Conservation (phyloP, 2,329 filamentous ascomycete genomes). For the Penicillium expansum region DNA sequence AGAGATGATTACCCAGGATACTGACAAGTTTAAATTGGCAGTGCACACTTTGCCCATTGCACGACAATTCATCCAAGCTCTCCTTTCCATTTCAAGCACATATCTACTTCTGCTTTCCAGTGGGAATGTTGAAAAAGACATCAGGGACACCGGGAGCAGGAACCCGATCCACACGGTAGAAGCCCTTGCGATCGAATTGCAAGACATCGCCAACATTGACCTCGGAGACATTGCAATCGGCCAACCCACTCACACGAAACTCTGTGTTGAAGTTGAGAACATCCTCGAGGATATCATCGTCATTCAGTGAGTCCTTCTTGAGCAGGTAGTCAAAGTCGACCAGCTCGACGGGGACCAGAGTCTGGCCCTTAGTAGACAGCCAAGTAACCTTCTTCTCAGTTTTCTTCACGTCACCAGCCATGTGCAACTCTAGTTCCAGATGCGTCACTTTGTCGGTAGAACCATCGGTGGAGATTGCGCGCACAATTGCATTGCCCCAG, state of each 20-base stretch:
- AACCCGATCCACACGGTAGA: constrained; percentile 74
- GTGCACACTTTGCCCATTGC: no score
- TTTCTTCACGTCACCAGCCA: constrained; percentile 88
- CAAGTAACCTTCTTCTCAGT: constrained; percentile 97
- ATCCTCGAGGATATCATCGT: constrained; percentile 80
- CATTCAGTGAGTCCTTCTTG: constrained; percentile 89
- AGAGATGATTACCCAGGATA: no score
- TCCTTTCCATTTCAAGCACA: no score
- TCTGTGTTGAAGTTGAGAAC: constrained; percentile 76
- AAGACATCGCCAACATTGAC: constrained; percentile 86
- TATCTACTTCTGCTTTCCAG: constrained; percentile 52
- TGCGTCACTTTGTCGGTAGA: constrained; percentile 59
- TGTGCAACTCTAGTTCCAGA: constrained; percentile 77
- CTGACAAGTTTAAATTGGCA: no score
- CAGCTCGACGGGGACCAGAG: constrained; percentile 75
- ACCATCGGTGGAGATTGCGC: constrained; percentile 47
- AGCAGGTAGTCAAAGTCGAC: constrained; percentile 95
- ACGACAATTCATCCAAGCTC: no score
- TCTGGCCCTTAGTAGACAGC: constrained; percentile 72
- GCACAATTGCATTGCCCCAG: constrained; percentile 68
- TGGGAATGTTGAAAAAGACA: constrained; percentile 65
- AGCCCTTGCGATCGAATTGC: constrained; percentile 90
- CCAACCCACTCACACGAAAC: constrained; percentile 69
- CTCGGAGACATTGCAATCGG: constrained; percentile 73
- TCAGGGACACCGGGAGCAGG: constrained; percentile 58